Base-by-base conservation (phyloP, 768 basidiomycete genomes). In the Leucocoprinus birnbaumii region DNA sequence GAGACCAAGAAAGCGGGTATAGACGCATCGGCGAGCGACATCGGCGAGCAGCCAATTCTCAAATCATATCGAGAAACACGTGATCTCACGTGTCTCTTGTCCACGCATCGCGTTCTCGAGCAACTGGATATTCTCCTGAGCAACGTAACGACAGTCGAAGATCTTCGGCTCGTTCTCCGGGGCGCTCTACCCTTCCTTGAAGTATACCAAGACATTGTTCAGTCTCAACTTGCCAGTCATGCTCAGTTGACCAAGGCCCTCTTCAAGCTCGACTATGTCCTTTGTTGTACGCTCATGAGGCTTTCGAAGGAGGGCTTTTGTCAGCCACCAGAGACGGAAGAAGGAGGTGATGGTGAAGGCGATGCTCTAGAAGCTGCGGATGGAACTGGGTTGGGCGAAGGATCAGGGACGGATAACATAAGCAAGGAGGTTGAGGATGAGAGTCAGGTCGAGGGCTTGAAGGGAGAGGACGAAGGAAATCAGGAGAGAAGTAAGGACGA, bases 401-500 rank as follows among this genome's bases (percentile, higher is more conserved):
- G 97, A 1, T 75, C 80, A 2, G 97, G 97, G 0, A 74, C 76
- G 26, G 83, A 96, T 66, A 89, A 98, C 63, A 88, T 94, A 54
- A 94, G 91, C 75, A 88, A 94, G 63, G 91, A 98, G 65, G 94
- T 98, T 51, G 87, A 95, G 64, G 94, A 98, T 54, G 94, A 98
- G 71, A 89, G 90, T 63, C 96, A 99, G 63, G 90, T 98, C 6
- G 97, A 99, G 63, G 97, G 97, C 0, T 74, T 98, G 21, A 82
- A 86, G 65, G 89, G 83, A 13, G 86, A 91, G 18, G 77, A 80
- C 22, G 69, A 66, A 2, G 75, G 79, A 10, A 69, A 68, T 14
- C 70, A 80, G 16, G 78, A 81, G 21, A 68, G 73, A 9, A 70
- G 77, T 7, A 71, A 78, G 14, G 63, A 73, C 14, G 70, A 77